phyloP scores from a whole-genome alignment of 2,329 filamentous ascomycete genomes.

The Diaporthe australafricana region DNA sequence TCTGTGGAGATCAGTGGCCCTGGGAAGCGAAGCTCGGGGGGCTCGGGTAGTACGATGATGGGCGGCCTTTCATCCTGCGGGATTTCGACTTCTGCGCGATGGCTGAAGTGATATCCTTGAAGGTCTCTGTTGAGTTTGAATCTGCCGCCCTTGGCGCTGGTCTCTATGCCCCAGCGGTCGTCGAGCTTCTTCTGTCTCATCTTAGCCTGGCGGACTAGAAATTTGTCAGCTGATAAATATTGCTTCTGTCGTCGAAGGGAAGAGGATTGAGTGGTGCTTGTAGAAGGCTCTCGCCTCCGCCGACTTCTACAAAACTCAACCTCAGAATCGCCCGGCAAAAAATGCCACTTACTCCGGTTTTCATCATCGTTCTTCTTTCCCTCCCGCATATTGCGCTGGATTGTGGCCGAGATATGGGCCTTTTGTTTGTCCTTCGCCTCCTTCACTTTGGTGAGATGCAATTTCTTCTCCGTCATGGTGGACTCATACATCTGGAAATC shows the following conservation, averaged over 20 bases:
- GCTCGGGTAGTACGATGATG: slow-evolving; percentile 68
- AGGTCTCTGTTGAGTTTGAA: slow-evolving; percentile 87
- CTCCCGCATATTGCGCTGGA: slow-evolving; percentile 78
- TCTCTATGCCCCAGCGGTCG: slow-evolving; percentile 81
- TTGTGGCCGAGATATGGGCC: slow-evolving; percentile 83
- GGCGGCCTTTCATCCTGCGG: slow-evolving; percentile 71
- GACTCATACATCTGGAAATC: slow-evolving; percentile 79
- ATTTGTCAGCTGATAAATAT: background rate
- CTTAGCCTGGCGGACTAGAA: slow-evolving; percentile 78
- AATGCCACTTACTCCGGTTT: slow-evolving; percentile 66
- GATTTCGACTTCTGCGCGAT: slow-evolving; percentile 77
- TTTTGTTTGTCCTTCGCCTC: slow-evolving; percentile 85
- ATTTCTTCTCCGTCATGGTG: slow-evolving; percentile 74
- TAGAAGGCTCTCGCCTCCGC: background rate
- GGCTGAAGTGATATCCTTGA: slow-evolving; percentile 68
- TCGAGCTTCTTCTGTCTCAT: slow-evolving; percentile 87
- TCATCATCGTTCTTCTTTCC: slow-evolving; percentile 84
- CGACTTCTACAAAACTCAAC: background rate
- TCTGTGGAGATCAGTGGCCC: slow-evolving; percentile 80
- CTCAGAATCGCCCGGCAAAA: too few species aligned
- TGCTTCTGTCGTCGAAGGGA: too few species aligned
- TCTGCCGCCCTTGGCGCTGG: slow-evolving; percentile 75
- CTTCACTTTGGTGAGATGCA: slow-evolving; percentile 79
- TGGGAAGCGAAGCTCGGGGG: slow-evolving; percentile 78
- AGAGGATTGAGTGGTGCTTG: background rate